Conservation (phyloP, 768 basidiomycete genomes). For the Lentinula sp. region DNA sequence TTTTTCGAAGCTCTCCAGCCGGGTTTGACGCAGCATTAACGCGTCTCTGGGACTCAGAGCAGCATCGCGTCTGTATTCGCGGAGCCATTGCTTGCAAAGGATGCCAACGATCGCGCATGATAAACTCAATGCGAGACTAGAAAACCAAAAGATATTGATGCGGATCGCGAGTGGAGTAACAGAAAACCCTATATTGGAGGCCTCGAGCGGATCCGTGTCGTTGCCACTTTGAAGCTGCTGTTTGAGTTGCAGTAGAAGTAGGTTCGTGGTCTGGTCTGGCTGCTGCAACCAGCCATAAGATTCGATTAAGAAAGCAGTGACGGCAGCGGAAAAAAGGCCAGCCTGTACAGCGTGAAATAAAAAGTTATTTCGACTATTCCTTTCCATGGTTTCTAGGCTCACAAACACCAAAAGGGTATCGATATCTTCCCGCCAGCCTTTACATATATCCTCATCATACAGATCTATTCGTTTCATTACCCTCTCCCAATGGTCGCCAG, state of each 20-base stretch:
- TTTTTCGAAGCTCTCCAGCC: conserved; percentile 19
- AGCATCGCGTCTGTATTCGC: conserved; percentile 17
- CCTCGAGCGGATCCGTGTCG: background rate
- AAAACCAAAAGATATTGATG: conserved; percentile 10
- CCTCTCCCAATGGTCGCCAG: conserved; percentile 11
- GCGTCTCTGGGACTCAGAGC: conserved; percentile 13
- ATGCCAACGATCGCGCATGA: conserved; percentile 7
- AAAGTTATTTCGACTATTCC: no score
- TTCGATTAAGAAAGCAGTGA: no score
- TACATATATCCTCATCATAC: conserved; percentile 22
- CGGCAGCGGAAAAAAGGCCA: no score
- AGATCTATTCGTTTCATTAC: conserved; percentile 16
- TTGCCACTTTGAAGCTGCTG: background rate
- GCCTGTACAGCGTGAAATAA: no score
- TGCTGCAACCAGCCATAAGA: no score
- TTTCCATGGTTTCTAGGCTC: conserved; percentile 1
- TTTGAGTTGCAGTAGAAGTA: no score
- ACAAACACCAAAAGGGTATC: conserved; percentile 25
- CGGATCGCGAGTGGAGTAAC: background rate
- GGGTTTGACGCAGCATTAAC: conserved; percentile 19
- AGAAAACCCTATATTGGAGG: background rate
- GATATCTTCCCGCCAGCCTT: conserved; percentile 25
- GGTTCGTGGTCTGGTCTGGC: no score
- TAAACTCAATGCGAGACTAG: conserved; percentile 6
- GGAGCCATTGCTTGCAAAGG: conserved; percentile 14